Evolutionary conservation across 129 eudicot species (phyloP), one percentile per base, ranked within the genome.

Genomic region (Helianthus tuberosus): DNA sequence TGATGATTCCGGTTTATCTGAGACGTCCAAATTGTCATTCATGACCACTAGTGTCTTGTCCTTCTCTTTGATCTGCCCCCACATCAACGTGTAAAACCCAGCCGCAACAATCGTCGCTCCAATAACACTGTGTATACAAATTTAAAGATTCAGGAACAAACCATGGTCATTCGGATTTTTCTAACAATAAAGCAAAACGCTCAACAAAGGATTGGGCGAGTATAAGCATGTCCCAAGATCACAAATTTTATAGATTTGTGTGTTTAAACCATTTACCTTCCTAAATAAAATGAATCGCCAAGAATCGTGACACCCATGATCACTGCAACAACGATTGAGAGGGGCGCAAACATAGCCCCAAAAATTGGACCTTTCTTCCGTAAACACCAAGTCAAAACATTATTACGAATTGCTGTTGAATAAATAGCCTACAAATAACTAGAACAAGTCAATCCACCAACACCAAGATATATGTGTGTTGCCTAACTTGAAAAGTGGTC

Each of bases 281-380:
- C 77, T 50, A 77, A 70, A 23, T 69, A 17, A 62, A 77, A 72
- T 9, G 76, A 77, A 51, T 77, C 81, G 7, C 72, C 72, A 15
- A 77, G 81, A 70, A 77, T 69, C 51, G 76, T 62, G 72, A 62
- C 81, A 62, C 81, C 81, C 76, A 77, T 14, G 38, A 61, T 62
- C 23, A 50, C 55, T 6, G 76, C 54, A 23, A 64, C 32, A 4
- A 62, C 81, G 10, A 77, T 77, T 32, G 75, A 59, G 39, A 77
- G 58, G 3, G 81, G 81, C 0, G 71, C 9, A 20, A 77, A 77
- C 72, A 77, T 77, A 14, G 66, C 43, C 5, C 69, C 76, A 43
- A 69, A 77, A 70, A 77, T 66, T 7, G 72, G 81, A 50, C 81
- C 81, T 70, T 77, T 77, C 66, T 77, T 77, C 66, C 35, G 8